Percentiles rank a stretch among this genome's conserved stretches.
Evolutionary conservation across 805 yeast genomes (phyloP).

Genomic region (Yamadazyma paraphyllophila): DNA sequence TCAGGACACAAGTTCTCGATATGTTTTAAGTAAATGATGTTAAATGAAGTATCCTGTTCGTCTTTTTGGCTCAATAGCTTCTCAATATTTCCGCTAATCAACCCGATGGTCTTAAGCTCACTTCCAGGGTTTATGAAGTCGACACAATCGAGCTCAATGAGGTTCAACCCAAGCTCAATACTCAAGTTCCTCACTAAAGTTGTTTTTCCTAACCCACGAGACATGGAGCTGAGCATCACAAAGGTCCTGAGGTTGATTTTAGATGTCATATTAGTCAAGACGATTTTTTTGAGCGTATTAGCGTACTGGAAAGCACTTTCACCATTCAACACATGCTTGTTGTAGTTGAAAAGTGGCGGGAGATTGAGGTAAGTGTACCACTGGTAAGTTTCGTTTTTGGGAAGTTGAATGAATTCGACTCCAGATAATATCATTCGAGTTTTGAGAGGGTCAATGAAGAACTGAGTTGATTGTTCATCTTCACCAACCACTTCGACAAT

Average conservation of each 20-base stretch:
- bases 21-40: conserved; percentile 63
- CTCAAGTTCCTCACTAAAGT: conserved; percentile 58
- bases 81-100: conserved; percentile 73
- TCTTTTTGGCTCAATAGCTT: conserved; percentile 45
- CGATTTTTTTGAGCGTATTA: conserved; percentile 48
- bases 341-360: conserved; percentile 39
- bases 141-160: conserved; percentile 67
- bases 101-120: conserved; percentile 76
- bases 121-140: conserved; percentile 67
- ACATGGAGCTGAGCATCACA: conserved; percentile 62
- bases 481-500: conserved; percentile 52
- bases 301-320: conserved; percentile 46
- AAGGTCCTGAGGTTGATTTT: conserved; percentile 53
- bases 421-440: conserved; percentile 75
- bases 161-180: conserved; percentile 59
- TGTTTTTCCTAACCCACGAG: conserved; percentile 78
- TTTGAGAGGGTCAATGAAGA: conserved; percentile 60
- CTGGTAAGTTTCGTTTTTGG: conserved; percentile 31
- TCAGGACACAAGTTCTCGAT: conserved; percentile 72
- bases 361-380: conserved; percentile 51
- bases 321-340: conserved; percentile 14
- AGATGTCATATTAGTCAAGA: conserved; percentile 49
- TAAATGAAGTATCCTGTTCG: conserved; percentile 20
- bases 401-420: conserved; percentile 38
- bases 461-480: conserved; percentile 33